These are phyloP conservation scores for Coniochaeta ligniaria DNA, from an alignment of 2,329 filamentous ascomycete species.

Conservation along the genomic window DNA sequence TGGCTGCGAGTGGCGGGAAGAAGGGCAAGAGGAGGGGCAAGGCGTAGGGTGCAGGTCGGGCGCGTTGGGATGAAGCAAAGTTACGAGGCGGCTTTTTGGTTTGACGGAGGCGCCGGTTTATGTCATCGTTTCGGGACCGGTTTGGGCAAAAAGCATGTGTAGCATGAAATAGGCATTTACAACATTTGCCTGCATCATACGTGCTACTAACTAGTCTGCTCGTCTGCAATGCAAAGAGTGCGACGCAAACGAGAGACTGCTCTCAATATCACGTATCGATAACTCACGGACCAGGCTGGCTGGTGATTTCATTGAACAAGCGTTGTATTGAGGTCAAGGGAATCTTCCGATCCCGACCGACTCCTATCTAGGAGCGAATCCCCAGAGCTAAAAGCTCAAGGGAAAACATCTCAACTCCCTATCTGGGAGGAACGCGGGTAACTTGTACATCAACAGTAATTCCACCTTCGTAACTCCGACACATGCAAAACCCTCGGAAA, in stretches of 20 bases:
- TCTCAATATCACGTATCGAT: neutral
- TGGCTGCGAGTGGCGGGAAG: conserved; percentile 27
- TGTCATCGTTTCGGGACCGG: neutral
- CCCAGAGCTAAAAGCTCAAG: neutral
- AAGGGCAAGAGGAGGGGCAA: conserved; percentile 40
- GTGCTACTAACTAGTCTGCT: neutral
- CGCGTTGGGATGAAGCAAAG: neutral
- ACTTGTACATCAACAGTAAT: neutral
- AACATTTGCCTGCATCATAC: neutral
- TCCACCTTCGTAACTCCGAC: neutral
- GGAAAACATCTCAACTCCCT: neutral
- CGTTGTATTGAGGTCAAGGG: neutral
- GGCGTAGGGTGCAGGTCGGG: conserved; percentile 17
- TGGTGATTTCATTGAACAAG: neutral
- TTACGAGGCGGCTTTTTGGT: neutral
- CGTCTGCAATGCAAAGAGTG: no score
- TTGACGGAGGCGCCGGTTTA: neutral
- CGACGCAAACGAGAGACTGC: neutral
- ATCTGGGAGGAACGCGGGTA: neutral
- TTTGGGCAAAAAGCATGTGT: neutral
- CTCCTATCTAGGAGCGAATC: neutral
- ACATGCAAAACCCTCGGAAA: neutral
- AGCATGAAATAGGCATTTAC: neutral
- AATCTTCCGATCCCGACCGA: neutral
- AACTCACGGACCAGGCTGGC: neutral